Evolutionary conservation across 1,284 basidiomycete species (phyloP).

Genomic region (Agaricales sp.): DNA sequence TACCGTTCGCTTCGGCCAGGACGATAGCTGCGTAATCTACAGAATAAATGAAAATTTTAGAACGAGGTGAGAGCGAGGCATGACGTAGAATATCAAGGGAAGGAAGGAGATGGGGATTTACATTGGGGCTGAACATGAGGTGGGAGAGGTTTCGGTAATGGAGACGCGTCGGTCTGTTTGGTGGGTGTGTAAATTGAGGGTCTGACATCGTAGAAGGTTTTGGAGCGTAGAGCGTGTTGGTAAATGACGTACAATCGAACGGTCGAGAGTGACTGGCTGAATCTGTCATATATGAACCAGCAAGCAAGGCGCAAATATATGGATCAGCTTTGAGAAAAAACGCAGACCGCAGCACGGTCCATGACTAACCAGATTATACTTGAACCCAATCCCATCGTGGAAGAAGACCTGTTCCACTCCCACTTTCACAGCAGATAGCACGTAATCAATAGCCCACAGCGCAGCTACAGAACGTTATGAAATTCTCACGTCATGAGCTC

Average conservation of each 20-base stretch:
- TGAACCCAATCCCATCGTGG: constrained; percentile 38
- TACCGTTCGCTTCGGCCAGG: constrained; percentile 26
- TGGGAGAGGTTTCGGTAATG: constrained; percentile 32
- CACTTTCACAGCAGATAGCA: constrained; percentile 28
- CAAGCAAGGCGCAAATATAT: background rate
- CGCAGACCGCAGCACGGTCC: background rate
- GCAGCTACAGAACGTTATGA: constrained; percentile 26
- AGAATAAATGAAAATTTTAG: background rate
- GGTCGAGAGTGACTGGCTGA: constrained; percentile 41
- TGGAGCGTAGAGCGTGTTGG: too few species aligned
- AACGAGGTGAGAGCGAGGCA: constrained; percentile 12
- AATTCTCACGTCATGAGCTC: background rate
- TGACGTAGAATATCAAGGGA: constrained; percentile 26
- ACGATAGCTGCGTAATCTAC: constrained; percentile 11
- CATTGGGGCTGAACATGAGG: constrained; percentile 53
- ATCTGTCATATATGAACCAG: constrained; percentile 24
- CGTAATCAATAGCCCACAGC: constrained; percentile 60
- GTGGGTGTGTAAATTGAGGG: too few species aligned
- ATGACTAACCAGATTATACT: constrained; percentile 31
- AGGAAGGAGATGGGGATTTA: constrained; percentile 43
- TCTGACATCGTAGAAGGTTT: too few species aligned
- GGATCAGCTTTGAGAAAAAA: background rate
- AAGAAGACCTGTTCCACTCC: constrained; percentile 27
- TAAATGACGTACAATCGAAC: constrained; percentile 24
- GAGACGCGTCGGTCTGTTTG: constrained; percentile 30